Evolutionary conservation across 1,284 basidiomycete species (phyloP), one percentile per base, ranked within the genome.

Genomic region (Ustilago nuda): DNA sequence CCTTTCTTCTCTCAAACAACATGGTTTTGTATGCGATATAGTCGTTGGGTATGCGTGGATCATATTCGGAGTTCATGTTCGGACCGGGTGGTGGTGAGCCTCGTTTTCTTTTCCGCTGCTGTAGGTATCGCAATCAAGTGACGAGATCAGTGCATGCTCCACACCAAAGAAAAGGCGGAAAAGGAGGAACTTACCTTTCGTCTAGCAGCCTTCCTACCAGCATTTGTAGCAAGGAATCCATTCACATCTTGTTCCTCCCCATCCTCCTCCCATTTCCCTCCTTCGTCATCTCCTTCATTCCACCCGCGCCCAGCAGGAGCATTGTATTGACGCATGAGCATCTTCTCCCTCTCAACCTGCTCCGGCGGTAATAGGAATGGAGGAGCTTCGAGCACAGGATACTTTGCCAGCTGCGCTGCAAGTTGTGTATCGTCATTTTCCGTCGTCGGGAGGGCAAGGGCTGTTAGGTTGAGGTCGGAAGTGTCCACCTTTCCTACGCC

Each of bases 21-120:
- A 78, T 19, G 27, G 64, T 66, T 53, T 74, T 83, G 50, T 76
- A 83, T 7, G 64, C 71, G 9, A 73, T 54, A 52, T 83, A 85
- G 56, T 84, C 82, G 55, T 82, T 85, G 8, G 84, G 84, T 2
- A 78, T 30, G 8, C 70, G 61, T 2, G 80, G 81, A 39, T 85
- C 83, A 65, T 85, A 85, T 15, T 84, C 82, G 2, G 68, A 77
- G 23, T 80, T 79, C 76, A 80, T 61, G 41, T 76, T 74, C 30
- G 64, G 66, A 36, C 69, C 74, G 6, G 27, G 19, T 2, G 73
- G 56, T 35, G 69, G 76, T 33, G 77, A 76, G 7, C 57, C 65
- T 23, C 67, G 53, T 41, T 69, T 79, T 8, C 77, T 64, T 64
- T 74, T 77, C 13, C 63, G 61, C 67, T 74, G 52, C 30, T 33